Evolutionary conservation across 495 filamentous ascomycete genomes (phyloP).

Genomic region (Xylaria scruposa): DNA sequence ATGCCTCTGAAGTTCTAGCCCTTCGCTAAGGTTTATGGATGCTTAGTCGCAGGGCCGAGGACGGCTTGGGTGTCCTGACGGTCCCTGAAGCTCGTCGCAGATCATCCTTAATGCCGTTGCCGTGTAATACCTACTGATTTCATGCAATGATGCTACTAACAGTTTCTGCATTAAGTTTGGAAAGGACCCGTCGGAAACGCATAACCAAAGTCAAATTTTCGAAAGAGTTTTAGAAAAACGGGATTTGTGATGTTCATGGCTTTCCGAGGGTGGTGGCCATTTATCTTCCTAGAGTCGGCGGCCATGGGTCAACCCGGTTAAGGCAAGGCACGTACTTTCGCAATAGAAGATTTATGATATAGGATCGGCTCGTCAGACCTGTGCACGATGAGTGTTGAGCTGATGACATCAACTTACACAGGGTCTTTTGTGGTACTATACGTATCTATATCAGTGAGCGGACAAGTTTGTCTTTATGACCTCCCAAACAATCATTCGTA

Average conservation of each 20-base stretch:
- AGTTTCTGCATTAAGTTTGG: background rate
- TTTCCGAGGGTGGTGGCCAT: background rate
- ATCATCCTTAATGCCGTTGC: background rate
- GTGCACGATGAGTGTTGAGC: background rate
- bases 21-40: background rate
- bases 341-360: background rate
- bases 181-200: background rate
- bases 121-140: background rate
- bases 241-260: background rate
- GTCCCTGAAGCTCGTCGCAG: background rate
- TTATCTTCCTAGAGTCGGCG: background rate
- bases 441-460: background rate
- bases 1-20: background rate
- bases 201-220: slow-evolving; percentile 3
- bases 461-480: background rate
- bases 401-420: background rate
- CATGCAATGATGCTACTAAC: background rate
- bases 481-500: background rate
- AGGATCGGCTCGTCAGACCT: background rate
- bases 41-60: background rate
- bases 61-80: background rate
- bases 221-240: background rate
- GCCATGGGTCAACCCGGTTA: background rate
- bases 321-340: background rate
- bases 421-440: background rate